Percentiles rank a stretch among this genome's conserved stretches.
Evolutionary conservation across 306 rosid species (phyloP).

Genomic region (Vicia villosa): DNA sequence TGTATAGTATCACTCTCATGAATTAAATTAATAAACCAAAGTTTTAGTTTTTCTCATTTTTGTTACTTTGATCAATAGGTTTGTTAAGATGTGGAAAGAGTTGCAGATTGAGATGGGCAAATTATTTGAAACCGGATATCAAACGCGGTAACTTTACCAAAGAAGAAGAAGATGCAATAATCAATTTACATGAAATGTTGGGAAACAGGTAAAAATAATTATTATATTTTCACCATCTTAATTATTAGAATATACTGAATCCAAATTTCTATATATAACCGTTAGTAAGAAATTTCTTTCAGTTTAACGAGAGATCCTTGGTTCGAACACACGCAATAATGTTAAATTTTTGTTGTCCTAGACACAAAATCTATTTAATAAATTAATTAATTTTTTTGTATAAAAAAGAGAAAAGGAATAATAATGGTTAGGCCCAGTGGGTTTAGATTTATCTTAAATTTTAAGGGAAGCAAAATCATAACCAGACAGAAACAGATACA

Average conservation of each 20-base stretch:
- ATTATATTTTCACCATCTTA: neutral
- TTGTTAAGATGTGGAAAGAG: slow-evolving; percentile 88
- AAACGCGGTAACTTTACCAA: slow-evolving; percentile 77
- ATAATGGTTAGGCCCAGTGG: slow-evolving; percentile 14
- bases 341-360: too few relatives aligned
- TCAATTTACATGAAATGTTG: slow-evolving; percentile 63
- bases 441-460: slow-evolving; percentile 9
- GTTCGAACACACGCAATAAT: too few relatives aligned
- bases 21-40: neutral
- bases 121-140: slow-evolving; percentile 86
- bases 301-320: too few relatives aligned
- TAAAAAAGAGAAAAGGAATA: neutral
- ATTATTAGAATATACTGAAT: too few relatives aligned
- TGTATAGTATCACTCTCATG: neutral
- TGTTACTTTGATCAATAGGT: slow-evolving; percentile 45
- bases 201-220: slow-evolving; percentile 64
- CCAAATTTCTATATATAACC: too few relatives aligned
- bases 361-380: neutral
- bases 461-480: slow-evolving; percentile 30
- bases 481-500: neutral
- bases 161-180: slow-evolving; percentile 79
- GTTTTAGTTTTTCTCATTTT: neutral
- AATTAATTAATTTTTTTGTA: neutral
- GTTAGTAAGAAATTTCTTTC: too few relatives aligned
- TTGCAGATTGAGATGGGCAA: slow-evolving; percentile 82